phyloP scores from a whole-genome alignment of 139 green algal genomes.

The Desmodesmus armatus region DNA sequence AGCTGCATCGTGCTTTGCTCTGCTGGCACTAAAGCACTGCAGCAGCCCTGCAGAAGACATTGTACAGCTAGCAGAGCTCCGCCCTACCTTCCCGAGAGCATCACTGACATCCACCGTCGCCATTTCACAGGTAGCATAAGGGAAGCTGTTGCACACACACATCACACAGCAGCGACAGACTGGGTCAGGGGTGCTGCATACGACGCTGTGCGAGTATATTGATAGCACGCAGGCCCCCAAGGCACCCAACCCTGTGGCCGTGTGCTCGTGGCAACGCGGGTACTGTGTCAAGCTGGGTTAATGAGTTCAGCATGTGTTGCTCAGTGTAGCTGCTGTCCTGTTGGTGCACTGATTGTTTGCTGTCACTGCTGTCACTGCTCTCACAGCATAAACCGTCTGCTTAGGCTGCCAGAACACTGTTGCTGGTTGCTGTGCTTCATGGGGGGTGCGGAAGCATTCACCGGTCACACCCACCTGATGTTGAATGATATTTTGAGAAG shows the following conservation, averaged over 20 bases:
- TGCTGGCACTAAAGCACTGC: not conserved
- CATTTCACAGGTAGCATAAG: slow-evolving; percentile 96
- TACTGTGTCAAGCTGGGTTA: not conserved
- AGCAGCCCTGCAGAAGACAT: not conserved
- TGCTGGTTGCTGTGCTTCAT: not conserved
- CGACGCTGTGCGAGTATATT: too few relatives aligned
- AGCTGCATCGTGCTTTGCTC: too few relatives aligned
- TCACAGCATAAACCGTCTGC: not conserved
- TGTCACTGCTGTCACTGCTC: not conserved
- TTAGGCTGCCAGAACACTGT: not conserved
- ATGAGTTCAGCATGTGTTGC: not conserved
- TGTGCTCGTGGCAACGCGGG: not conserved
- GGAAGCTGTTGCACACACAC: slow-evolving; percentile 73
- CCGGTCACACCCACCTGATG: slow-evolving; percentile 86
- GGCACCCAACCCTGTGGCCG: not conserved
- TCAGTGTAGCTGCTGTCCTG: not conserved
- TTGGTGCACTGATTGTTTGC: not conserved
- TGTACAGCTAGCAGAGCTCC: not conserved
- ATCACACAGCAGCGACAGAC: slow-evolving; percentile 31
- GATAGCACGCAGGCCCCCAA: not conserved
- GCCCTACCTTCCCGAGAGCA: slow-evolving; percentile 86
- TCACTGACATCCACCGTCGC: slow-evolving; percentile 96
- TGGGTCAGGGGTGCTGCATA: not conserved
- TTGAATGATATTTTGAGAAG: slow-evolving; percentile 98
- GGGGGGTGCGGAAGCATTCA: not conserved